Conservation (phyloP, 305 asterid genomes). For the Euphrasia arctica region DNA sequence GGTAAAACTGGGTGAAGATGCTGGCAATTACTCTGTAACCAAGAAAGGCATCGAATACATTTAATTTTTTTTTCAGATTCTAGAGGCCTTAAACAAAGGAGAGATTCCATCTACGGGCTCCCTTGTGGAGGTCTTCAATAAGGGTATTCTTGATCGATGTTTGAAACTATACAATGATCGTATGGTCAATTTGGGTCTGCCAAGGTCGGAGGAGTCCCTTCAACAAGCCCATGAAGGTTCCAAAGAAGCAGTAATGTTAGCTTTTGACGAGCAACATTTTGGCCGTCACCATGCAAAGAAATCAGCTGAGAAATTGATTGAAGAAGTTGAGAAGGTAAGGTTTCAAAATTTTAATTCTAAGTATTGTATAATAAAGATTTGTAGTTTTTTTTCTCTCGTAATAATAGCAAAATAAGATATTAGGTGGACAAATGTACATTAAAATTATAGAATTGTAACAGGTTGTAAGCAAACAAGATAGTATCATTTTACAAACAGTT, state of each 20-base stretch:
- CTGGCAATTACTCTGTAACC: background rate
- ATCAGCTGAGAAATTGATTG: constrained; percentile 79
- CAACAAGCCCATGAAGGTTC: constrained; percentile 61
- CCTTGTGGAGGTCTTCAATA: constrained; percentile 95
- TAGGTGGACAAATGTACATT: no score
- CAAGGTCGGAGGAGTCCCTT: constrained; percentile 60
- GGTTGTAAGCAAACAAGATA: no score
- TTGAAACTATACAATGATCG: constrained; percentile 58
- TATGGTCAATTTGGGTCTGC: constrained; percentile 55
- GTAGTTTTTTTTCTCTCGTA: background rate
- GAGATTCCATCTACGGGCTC: constrained; percentile 99
- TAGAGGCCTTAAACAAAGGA: constrained; percentile 97
- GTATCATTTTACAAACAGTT: no score
- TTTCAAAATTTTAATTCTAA: background rate
- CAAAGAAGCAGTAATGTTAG: constrained; percentile 55
- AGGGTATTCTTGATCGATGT: constrained; percentile 86
- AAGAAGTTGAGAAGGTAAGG: constrained; percentile 76
- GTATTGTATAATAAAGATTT: background rate
- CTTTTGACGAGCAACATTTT: constrained; percentile 94
- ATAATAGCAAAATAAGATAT: no score
- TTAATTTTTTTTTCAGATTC: constrained; percentile 57
- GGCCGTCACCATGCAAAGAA: constrained; percentile 92
- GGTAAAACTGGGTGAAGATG: background rate
- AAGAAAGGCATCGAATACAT: background rate
- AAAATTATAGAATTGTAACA: no score